Evolutionary conservation across 2,329 filamentous ascomycete species (phyloP).

Genomic region (Botrytis paeoniae): DNA sequence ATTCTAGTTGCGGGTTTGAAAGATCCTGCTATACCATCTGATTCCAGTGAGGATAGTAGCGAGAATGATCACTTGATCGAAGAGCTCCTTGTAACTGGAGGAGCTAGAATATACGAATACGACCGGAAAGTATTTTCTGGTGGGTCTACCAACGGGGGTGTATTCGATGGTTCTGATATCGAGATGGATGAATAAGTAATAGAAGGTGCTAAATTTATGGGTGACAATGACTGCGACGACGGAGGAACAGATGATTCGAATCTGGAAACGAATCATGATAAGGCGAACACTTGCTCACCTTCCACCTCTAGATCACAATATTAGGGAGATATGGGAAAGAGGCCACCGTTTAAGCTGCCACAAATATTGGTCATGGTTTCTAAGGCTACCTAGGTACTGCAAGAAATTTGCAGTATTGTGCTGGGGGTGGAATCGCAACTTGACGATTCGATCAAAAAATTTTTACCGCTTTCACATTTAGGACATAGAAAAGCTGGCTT

Average conservation of each 20-base stretch:
- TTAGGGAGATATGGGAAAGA: not conserved
- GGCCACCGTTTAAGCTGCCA: not conserved
- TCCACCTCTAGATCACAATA: not conserved
- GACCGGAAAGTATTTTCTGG: not conserved
- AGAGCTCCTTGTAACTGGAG: not conserved
- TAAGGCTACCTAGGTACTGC: not conserved
- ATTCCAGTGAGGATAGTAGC: not conserved
- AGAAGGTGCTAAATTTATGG: not conserved
- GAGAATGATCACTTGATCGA: not conserved
- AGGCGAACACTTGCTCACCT: not conserved
- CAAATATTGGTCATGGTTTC: not conserved
- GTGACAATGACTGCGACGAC: not conserved
- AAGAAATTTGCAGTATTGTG: not conserved
- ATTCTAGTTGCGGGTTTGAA: not conserved
- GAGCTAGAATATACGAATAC: not conserved
- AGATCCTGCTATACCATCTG: not conserved
- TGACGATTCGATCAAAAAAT: not conserved
- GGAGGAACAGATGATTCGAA: not conserved
- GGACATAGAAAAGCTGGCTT: not conserved
- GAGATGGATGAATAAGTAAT: not conserved
- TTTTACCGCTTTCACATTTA: not conserved
- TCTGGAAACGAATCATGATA: not conserved
- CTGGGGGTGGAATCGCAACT: not conserved
- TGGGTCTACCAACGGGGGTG: not conserved
- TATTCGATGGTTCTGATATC: not conserved